phyloP scores from a whole-genome alignment of 768 basidiomycete species.

The Amyloporia xantha region DNA sequence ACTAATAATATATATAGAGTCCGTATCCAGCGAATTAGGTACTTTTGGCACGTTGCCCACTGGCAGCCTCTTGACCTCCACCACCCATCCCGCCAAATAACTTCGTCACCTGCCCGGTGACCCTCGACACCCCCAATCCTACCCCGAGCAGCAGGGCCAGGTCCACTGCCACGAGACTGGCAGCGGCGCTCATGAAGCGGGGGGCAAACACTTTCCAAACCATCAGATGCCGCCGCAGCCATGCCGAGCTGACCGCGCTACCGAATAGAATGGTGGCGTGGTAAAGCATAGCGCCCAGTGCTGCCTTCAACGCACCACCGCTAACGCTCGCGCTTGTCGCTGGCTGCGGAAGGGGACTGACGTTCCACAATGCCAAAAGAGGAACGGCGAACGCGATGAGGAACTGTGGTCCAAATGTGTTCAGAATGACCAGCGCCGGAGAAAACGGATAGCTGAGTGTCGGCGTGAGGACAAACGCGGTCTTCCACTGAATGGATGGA shows the following conservation, averaged over 20 bases:
- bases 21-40: too few relatives aligned
- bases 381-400: conserved; percentile 62
- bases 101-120: conserved; percentile 22
- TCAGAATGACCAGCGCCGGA: conserved; percentile 64
- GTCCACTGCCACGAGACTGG: conserved; percentile 66
- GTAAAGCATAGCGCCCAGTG: conserved; percentile 64
- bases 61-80: too few relatives aligned
- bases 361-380: conserved; percentile 78
- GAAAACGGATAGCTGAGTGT: conserved; percentile 68
- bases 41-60: too few relatives aligned
- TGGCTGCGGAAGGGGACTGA: conserved; percentile 47
- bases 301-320: conserved; percentile 42
- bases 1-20: too few relatives aligned
- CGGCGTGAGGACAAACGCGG: conserved; percentile 76
- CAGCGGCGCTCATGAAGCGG: conserved; percentile 76
- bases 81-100: conserved; percentile 20
- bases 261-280: conserved; percentile 60
- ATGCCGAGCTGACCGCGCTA: conserved; percentile 65
- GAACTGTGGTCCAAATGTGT: conserved; percentile 70
- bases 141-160: conserved; percentile 57
- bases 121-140: conserved; percentile 46
- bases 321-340: conserved; percentile 25
- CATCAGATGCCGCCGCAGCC: conserved; percentile 83
- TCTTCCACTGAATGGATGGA: conserved; percentile 91
- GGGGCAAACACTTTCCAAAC: conserved; percentile 99